A percentile compares a stretch with the other conserved stretches of the same genome.
Evolutionary conservation across 1,284 basidiomycete species (phyloP).

Genomic region (Hymenochaete sp.): DNA sequence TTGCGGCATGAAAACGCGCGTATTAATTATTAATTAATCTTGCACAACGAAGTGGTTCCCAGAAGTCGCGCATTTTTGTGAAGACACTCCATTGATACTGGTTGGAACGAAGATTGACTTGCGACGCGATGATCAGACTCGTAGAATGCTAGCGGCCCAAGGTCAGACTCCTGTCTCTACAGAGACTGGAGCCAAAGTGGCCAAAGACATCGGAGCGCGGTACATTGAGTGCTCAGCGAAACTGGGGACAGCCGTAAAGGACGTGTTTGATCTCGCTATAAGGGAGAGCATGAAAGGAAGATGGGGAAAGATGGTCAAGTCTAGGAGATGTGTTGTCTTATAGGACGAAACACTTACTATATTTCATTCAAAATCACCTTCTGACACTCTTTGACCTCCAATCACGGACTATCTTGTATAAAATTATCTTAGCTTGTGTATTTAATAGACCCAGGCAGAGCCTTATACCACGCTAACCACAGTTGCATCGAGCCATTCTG

Average conservation of each 20-base stretch:
- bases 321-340: slow-evolving; percentile 65
- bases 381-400: not conserved
- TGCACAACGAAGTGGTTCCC: slow-evolving; percentile 74
- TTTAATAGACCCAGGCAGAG: not conserved
- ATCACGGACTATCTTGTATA: not conserved
- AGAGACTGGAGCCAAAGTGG: slow-evolving; percentile 73
- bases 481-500: no score
- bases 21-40: not conserved
- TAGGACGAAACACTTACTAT: slow-evolving; percentile 4
- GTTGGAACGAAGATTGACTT: slow-evolving; percentile 94
- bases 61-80: slow-evolving; percentile 96
- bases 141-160: slow-evolving; percentile 89
- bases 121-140: slow-evolving; percentile 78
- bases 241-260: slow-evolving; percentile 80
- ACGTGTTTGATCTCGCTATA: slow-evolving; percentile 88
- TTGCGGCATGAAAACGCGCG: slow-evolving; percentile 11
- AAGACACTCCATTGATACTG: slow-evolving; percentile 85
- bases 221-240: slow-evolving; percentile 96
- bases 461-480: no score
- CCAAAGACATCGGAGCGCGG: slow-evolving; percentile 89
- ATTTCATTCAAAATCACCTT: no score
- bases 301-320: slow-evolving; percentile 67
- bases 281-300: slow-evolving; percentile 76
- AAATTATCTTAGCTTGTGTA: slow-evolving; percentile 6
- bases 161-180: slow-evolving; percentile 78